A percentile compares a stretch with the other conserved stretches of the same genome.
Evolutionary conservation across 1,284 basidiomycete species (phyloP).

Genomic region (Austropuccinia psidii): DNA sequence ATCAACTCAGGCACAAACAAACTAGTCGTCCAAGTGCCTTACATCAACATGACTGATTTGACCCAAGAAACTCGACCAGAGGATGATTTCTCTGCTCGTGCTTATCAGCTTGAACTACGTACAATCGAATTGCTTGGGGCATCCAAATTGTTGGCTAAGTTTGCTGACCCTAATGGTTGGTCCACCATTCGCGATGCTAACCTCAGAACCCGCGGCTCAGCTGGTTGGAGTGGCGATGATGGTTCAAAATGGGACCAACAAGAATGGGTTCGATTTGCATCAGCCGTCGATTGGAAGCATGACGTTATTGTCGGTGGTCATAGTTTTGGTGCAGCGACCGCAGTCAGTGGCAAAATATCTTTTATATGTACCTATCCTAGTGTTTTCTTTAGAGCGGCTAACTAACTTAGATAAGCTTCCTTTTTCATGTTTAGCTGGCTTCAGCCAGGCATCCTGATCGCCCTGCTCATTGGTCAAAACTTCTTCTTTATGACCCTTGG

Average conservation of each 20-base stretch:
- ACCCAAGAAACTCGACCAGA: slow-evolving; percentile 6
- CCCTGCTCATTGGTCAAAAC: background rate
- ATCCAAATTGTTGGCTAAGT: background rate
- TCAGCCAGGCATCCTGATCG: slow-evolving; percentile 11
- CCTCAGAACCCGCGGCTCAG: slow-evolving; percentile 6
- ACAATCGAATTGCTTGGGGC: slow-evolving; percentile 12
- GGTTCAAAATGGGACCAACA: slow-evolving; percentile 14
- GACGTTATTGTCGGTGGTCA: slow-evolving; percentile 30
- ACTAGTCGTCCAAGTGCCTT: background rate
- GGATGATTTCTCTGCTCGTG: slow-evolving; percentile 4
- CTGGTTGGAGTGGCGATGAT: slow-evolving; percentile 32
- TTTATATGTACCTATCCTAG: background rate
- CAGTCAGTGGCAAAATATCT: background rate
- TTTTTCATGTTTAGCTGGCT: background rate
- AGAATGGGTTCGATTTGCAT: slow-evolving; percentile 12
- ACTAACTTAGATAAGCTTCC: background rate
- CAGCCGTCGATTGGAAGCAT: slow-evolving; percentile 11
- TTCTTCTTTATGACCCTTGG: slow-evolving; percentile 32
- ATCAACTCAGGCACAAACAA: background rate
- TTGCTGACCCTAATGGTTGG: slow-evolving; percentile 5
- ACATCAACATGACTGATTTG: slow-evolving; percentile 16
- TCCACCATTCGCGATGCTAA: background rate
- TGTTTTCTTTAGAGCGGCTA: background rate
- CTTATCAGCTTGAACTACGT: slow-evolving; percentile 17
- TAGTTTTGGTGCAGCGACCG: slow-evolving; percentile 30